phyloP scores from a whole-genome alignment of 805 yeast genomes.

The Cyberlindnera maclurae region DNA sequence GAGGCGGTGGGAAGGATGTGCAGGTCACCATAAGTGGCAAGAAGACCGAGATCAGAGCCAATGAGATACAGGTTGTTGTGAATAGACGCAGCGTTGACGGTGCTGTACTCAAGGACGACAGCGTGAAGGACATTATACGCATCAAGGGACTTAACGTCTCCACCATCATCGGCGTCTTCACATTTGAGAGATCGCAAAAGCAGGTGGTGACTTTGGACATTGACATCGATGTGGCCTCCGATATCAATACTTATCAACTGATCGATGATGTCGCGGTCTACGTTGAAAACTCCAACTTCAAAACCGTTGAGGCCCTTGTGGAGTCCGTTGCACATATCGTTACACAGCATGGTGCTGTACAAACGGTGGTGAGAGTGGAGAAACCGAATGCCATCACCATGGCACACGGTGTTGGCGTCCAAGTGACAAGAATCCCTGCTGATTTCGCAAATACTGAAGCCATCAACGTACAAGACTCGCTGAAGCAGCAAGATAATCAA shows the following conservation, averaged over 20 bases:
- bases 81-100: constrained; percentile 24
- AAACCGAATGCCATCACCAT: constrained; percentile 86
- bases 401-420: constrained; percentile 88
- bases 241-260: constrained; percentile 28
- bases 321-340: constrained; percentile 59
- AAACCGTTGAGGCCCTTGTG: constrained; percentile 91
- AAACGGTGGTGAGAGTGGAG: constrained; percentile 54
- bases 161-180: constrained; percentile 89
- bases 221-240: constrained; percentile 35
- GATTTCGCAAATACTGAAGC: constrained; percentile 29
- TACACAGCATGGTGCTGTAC: constrained; percentile 29
- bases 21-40: constrained; percentile 35
- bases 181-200: constrained; percentile 75
- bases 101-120: constrained; percentile 7
- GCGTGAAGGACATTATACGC: constrained; percentile 19
- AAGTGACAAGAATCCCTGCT: constrained; percentile 42
- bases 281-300: constrained; percentile 75
- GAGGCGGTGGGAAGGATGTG: constrained; percentile 43
- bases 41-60: constrained; percentile 55
- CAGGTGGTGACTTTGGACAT: constrained; percentile 67
- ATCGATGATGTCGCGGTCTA: constrained; percentile 46
- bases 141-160: constrained; percentile 51
- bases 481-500: constrained; percentile 1
- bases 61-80: constrained; percentile 35
- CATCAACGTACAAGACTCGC: constrained; percentile 9